Percentiles rank a stretch among this genome's conserved stretches.
Conservation (phyloP, 148 eudicot genomes). For the Vaccinium myrtillus region DNA sequence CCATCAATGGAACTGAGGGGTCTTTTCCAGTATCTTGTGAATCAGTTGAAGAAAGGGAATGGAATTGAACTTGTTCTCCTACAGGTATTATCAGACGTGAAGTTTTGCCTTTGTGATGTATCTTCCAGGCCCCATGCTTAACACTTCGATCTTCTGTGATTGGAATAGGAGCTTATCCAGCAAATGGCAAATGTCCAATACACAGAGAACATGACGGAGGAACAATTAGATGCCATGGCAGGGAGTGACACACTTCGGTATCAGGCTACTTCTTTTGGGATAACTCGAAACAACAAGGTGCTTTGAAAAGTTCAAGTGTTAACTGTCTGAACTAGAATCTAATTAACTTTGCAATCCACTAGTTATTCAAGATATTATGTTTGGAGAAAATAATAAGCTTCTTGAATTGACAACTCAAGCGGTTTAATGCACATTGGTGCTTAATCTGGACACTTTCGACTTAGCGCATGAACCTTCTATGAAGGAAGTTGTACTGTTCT, state of each 20-base stretch:
- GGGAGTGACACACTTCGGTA: slow-evolving; percentile 94
- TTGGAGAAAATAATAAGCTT: slow-evolving; percentile 7
- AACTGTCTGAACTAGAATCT: neutral
- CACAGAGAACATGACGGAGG: slow-evolving; percentile 98
- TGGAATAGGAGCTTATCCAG: slow-evolving; percentile 83
- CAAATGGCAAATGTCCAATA: slow-evolving; percentile 99
- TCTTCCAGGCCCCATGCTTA: neutral
- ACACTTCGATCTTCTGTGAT: slow-evolving; percentile 1
- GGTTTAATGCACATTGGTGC: neutral
- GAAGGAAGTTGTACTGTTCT: neutral
- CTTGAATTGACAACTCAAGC: neutral
- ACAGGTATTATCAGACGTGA: slow-evolving; percentile 51
- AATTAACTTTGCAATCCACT: neutral
- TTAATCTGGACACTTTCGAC: neutral
- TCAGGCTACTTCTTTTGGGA: slow-evolving; percentile 92
- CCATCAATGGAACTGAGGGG: slow-evolving; percentile 99
- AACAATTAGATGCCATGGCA: slow-evolving; percentile 96
- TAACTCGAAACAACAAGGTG: slow-evolving; percentile 91
- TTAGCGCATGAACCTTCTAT: neutral
- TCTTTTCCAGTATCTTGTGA: slow-evolving; percentile 93
- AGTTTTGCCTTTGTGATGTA: neutral
- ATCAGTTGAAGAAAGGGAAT: slow-evolving; percentile 88
- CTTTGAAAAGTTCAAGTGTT: neutral
- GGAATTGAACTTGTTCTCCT: slow-evolving; percentile 92
- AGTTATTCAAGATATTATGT: neutral